Evolutionary conservation across 2,329 filamentous ascomycete species (phyloP), one percentile per base, ranked within the genome.

Genomic region (Fusarium luffae): DNA sequence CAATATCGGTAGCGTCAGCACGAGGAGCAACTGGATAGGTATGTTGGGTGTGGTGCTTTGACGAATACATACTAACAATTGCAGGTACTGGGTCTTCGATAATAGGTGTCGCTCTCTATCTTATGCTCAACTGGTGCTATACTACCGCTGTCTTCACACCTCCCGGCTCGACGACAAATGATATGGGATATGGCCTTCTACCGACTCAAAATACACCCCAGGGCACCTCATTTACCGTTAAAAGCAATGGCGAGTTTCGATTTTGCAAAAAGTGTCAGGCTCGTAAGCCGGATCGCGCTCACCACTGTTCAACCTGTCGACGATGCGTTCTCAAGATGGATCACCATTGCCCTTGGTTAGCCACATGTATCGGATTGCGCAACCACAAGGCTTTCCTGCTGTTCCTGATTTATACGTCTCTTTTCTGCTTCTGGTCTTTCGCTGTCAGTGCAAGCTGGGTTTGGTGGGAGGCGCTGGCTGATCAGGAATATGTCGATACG

Each of bases 251-350:
- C 74, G 92, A 92, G 75, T 82, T 92, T 54, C 89, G 96, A 58
- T 98, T 92, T 83, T 99, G 96, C 86, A 98, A 98, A 83, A 99
- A 99, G 82, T 99, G 96, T 80, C 93, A 97, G 82, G 91, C 91
- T 54, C 89, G 92, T 68, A 99, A 99, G 83, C 96, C 96, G 43
- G 96, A 99, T 82, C 93, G 96, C 66, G 90, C 95, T 32, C 96
- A 99, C 80, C 96, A 99, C 83, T 99, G 96, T 85, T 97, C 93
- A 13, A 97, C 94, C 6, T 99, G 96, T 82, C 89, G 91, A 72
- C 91, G 92, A 76, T 99, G 96, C 79, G 94, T 99, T 27, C 85
- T 99, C 79, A 99, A 99, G 85, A 99, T 99, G 96, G 96, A 99
- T 78, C 96, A 99, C 80, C 96, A 99, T 82, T 99, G 96, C 79